phyloP scores from a whole-genome alignment of 2,329 filamentous ascomycete species.

The Phialemonium atrogriseum region DNA sequence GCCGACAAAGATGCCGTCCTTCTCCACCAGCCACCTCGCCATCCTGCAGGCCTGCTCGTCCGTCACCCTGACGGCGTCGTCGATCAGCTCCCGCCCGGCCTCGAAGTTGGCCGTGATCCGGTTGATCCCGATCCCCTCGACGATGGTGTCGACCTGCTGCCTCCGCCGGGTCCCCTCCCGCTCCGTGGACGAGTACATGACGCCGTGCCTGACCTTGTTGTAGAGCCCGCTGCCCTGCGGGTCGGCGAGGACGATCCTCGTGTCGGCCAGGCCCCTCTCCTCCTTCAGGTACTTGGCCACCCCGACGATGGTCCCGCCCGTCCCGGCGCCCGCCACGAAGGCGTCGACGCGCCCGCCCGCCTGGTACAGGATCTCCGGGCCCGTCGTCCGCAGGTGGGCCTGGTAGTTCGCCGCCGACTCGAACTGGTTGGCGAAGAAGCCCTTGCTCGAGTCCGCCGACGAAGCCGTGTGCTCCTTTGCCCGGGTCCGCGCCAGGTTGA shows the following conservation, averaged over 20 bases:
- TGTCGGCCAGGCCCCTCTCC: constrained; percentile 39
- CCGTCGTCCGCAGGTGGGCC: constrained; percentile 75
- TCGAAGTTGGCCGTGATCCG: constrained; percentile 92
- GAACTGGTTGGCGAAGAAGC: constrained; percentile 95
- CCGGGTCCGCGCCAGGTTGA: constrained; percentile 76
- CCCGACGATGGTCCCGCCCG: constrained; percentile 86
- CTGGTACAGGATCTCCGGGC: constrained; percentile 82
- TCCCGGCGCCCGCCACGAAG: constrained; percentile 89
- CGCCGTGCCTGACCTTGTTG: constrained; percentile 85
- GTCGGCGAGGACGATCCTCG: constrained; percentile 79
- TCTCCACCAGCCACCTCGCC: constrained; percentile 94
- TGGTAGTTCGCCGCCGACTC: constrained; percentile 84
- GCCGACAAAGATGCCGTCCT: constrained; percentile 89
- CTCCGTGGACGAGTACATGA: constrained; percentile 90
- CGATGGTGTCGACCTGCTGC: constrained; percentile 89
- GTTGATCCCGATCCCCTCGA: constrained; percentile 94
- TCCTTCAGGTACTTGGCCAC: constrained; percentile 79
- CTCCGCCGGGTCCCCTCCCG: constrained; percentile 82
- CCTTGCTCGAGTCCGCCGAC: constrained; percentile 53
- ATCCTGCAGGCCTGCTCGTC: constrained; percentile 86
- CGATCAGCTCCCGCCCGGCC: constrained; percentile 73
- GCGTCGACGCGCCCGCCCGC: constrained; percentile 68
- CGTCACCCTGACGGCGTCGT: constrained; percentile 81
- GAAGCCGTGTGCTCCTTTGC: constrained; percentile 64
- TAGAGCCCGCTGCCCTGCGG: constrained; percentile 90